Conservation (phyloP, 2,329 filamentous ascomycete species). For the Colletotrichum shisoi region DNA sequence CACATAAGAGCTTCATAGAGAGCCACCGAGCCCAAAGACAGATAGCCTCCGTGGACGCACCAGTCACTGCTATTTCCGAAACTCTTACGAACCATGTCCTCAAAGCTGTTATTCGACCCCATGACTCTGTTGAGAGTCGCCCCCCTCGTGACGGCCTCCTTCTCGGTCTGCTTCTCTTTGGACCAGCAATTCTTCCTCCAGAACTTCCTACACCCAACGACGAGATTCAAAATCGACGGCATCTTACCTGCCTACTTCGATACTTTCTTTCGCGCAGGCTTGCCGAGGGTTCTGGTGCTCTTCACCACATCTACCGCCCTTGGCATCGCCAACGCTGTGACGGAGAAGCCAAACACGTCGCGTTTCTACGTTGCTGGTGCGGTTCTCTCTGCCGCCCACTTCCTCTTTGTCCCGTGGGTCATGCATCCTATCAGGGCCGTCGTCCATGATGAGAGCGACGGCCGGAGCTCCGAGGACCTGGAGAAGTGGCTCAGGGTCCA, state of each 20-base stretch:
- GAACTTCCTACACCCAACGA: no score
- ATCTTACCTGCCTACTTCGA: no score
- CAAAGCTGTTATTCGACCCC: not conserved
- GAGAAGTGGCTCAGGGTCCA: conserved; percentile 46
- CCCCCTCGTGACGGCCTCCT: not conserved
- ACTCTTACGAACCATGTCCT: not conserved
- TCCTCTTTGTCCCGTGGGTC: conserved; percentile 45
- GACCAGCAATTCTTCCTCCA: no score
- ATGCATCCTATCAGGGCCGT: conserved; percentile 16
- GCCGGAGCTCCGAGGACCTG: conserved; percentile 30
- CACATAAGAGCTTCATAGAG: no score
- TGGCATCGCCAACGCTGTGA: conserved; percentile 44
- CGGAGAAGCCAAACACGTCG: conserved; percentile 40
- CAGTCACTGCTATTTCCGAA: not conserved
- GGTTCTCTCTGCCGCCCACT: conserved; percentile 44
- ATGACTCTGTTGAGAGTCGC: not conserved
- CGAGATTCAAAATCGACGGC: no score
- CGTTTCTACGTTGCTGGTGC: conserved; percentile 45
- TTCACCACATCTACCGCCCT: conserved; percentile 44
- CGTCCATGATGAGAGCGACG: no score
- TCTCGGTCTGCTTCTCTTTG: not conserved
- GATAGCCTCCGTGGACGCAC: not conserved
- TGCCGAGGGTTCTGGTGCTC: conserved; percentile 43
- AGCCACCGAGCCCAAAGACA: not conserved
- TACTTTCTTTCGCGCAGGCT: no score